These are phyloP conservation scores for Pyracantha coccinea DNA, from an alignment of 331 rosid species.

Conservation along the genomic window DNA sequence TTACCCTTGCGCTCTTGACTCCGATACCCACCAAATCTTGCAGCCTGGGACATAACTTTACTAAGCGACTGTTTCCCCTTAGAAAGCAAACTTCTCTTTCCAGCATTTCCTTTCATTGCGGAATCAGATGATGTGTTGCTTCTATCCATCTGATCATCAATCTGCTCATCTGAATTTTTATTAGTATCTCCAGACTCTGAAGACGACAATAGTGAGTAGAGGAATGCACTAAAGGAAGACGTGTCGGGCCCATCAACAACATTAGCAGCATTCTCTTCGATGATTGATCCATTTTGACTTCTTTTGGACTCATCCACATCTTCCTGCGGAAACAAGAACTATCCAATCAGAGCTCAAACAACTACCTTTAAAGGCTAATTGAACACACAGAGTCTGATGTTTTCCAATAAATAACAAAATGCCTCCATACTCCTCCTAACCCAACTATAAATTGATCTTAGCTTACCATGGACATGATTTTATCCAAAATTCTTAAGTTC, in stretches of 20 bases:
- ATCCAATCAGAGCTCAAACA: not conserved
- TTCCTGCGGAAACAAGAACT: conserved; percentile 37
- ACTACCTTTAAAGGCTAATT: too few relatives aligned
- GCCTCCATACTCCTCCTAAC: not conserved
- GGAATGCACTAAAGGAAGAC: conserved; percentile 85
- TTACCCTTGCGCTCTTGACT: conserved; percentile 35
- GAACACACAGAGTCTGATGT: not conserved
- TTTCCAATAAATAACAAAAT: not conserved
- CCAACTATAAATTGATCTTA: not conserved
- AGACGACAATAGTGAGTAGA: conserved; percentile 61
- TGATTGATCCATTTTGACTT: conserved; percentile 30
- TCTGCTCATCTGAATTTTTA: conserved; percentile 22
- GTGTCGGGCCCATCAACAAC: conserved; percentile 80
- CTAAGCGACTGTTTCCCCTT: conserved; percentile 57
- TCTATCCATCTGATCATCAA: conserved; percentile 24
- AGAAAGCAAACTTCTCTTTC: conserved; percentile 55
- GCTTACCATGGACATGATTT: not conserved
- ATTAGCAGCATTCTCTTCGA: conserved; percentile 31
- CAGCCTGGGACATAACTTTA: conserved; percentile 49
- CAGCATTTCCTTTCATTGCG: conserved; percentile 35
- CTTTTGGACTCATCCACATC: conserved; percentile 28
- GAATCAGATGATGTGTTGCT: conserved; percentile 21
- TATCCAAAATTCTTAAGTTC: not conserved
- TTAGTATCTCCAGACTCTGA: conserved; percentile 37
- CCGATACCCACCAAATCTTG: conserved; percentile 50